phyloP scores from a whole-genome alignment of 2,329 filamentous ascomycete species.

The Penicillium olsonii region DNA sequence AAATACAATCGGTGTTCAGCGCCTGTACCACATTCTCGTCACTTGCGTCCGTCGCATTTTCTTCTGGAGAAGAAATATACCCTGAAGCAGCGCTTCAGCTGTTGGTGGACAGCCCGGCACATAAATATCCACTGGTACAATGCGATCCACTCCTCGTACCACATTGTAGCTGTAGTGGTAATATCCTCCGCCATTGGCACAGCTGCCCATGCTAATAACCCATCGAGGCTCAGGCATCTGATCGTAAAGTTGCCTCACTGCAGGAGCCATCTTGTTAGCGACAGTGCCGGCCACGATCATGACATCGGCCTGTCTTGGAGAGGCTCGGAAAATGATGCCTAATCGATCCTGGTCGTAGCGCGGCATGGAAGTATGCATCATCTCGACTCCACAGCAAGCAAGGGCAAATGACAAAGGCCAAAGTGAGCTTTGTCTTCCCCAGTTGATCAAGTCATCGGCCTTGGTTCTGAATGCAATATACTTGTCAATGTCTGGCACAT shows the following conservation, averaged over 20 bases:
- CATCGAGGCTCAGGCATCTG: slow-evolving; percentile 92
- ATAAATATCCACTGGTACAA: slow-evolving; percentile 79
- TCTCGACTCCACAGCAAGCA: slow-evolving; percentile 86
- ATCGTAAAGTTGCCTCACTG: slow-evolving; percentile 87
- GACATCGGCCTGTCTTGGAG: slow-evolving; percentile 82
- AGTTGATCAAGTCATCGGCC: slow-evolving; percentile 77
- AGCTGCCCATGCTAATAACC: slow-evolving; percentile 84
- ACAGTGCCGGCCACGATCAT: slow-evolving; percentile 94
- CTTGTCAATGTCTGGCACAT: too few species aligned
- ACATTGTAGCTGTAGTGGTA: slow-evolving; percentile 85
- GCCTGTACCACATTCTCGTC: slow-evolving; percentile 58
- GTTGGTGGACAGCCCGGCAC: slow-evolving; percentile 70
- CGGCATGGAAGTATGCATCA: slow-evolving; percentile 88
- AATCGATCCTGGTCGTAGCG: slow-evolving; percentile 87
- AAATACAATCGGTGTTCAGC: slow-evolving; percentile 37
- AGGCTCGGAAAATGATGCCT: slow-evolving; percentile 88
- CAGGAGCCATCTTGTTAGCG: slow-evolving; percentile 95
- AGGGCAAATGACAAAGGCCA: slow-evolving; percentile 90
- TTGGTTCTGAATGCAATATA: slow-evolving; percentile 60
- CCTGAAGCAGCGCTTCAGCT: slow-evolving; percentile 55
- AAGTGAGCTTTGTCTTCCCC: slow-evolving; percentile 79
- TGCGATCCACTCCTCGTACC: slow-evolving; percentile 71
- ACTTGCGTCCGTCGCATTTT: slow-evolving; percentile 64
- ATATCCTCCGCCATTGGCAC: slow-evolving; percentile 82
- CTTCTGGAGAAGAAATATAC: slow-evolving; percentile 74